A percentile compares a stretch with the other conserved stretches of the same genome.
These are phyloP conservation scores for Venturia effusa DNA, from an alignment of 2,329 filamentous ascomycete genomes.

Conservation along the genomic window DNA sequence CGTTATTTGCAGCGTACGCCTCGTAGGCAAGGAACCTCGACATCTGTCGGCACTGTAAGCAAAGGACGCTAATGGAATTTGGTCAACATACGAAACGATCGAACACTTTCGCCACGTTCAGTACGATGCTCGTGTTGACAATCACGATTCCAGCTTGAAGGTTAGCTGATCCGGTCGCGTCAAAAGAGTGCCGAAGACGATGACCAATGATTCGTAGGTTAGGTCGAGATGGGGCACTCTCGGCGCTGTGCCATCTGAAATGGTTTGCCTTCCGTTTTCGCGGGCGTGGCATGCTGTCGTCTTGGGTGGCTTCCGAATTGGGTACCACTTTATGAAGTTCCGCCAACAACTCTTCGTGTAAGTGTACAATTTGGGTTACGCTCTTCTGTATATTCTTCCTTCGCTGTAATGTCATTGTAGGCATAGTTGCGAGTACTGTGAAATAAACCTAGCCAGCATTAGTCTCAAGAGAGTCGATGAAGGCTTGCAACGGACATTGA, in stretches of 20 bases:
- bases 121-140: slow-evolving; percentile 43
- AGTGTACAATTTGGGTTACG: slow-evolving; percentile 64
- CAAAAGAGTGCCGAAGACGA: slow-evolving; percentile 33
- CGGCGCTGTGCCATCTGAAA: slow-evolving; percentile 37
- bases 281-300: slow-evolving; percentile 12
- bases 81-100: slow-evolving; percentile 34
- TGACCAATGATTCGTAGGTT: slow-evolving; percentile 16
- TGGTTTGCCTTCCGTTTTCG: slow-evolving; percentile 27
- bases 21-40: slow-evolving; percentile 77
- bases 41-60: slow-evolving; percentile 43
- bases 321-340: slow-evolving; percentile 64
- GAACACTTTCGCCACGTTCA: slow-evolving; percentile 44
- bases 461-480: not conserved
- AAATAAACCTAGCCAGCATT: slow-evolving; percentile 30
- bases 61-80: not conserved
- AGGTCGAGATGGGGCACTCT: slow-evolving; percentile 30
- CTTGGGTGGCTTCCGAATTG: slow-evolving; percentile 42
- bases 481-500: slow-evolving; percentile 49
- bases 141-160: slow-evolving; percentile 26
- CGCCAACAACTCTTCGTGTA: slow-evolving; percentile 72
- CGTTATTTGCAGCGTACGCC: slow-evolving; percentile 84
- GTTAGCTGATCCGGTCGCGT: slow-evolving; percentile 31
- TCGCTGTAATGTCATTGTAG: slow-evolving; percentile 51
- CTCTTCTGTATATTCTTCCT: slow-evolving; percentile 68
- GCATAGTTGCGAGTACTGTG: slow-evolving; percentile 56